A percentile compares a stretch with the other conserved stretches of the same genome.
Evolutionary conservation across 257 asterid species (phyloP).

Genomic region (Agastache rugosa): DNA sequence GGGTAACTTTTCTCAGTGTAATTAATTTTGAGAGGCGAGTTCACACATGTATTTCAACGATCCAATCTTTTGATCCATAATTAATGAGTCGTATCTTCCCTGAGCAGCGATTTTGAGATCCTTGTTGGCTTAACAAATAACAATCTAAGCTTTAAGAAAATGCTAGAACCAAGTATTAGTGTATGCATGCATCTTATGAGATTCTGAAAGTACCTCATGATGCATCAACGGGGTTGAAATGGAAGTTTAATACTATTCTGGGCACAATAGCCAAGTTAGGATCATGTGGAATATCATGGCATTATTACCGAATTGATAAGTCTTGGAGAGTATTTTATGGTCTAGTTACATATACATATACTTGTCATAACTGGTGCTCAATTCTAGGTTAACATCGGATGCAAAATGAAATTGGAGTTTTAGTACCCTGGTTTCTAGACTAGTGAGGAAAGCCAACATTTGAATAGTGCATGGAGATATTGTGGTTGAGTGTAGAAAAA

Average conservation of each 20-base stretch:
- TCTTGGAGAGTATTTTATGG: background rate
- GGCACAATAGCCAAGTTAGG: background rate
- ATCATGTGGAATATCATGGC: background rate
- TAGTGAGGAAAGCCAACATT: too few species aligned
- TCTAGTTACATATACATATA: too few species aligned
- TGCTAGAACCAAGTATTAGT: background rate
- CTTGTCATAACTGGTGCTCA: too few species aligned
- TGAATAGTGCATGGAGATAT: too few species aligned
- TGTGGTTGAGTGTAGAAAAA: too few species aligned
- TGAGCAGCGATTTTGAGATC: background rate
- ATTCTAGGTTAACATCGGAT: too few species aligned
- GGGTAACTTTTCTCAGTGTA: background rate
- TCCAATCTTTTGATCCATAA: background rate
- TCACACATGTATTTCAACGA: background rate
- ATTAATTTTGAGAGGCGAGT: background rate
- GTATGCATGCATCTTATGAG: background rate
- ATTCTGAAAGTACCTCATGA: background rate
- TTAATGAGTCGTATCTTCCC: background rate
- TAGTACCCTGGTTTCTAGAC: too few species aligned
- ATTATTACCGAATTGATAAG: background rate
- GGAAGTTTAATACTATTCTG: background rate
- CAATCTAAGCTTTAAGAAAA: background rate
- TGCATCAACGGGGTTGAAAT: conserved; percentile 5
- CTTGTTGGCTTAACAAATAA: background rate
- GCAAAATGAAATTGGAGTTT: too few species aligned